A percentile compares a stretch with the other conserved stretches of the same genome.
Conservation (phyloP, 1,284 basidiomycete genomes). For the Apiotrichum veenhuisii region DNA sequence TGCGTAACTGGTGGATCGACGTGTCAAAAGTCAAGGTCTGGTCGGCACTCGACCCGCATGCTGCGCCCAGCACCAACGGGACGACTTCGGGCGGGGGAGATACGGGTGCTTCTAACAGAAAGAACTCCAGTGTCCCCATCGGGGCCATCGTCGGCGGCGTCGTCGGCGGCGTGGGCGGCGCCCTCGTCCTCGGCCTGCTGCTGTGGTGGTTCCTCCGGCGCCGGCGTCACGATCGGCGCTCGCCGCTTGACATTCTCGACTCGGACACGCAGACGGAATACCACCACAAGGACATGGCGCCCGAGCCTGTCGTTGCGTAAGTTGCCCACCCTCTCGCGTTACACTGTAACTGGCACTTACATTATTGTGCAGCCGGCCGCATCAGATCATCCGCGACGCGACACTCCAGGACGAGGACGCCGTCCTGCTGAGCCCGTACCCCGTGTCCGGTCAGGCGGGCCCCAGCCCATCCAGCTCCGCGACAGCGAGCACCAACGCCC, state of each 20-base stretch:
- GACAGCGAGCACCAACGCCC: not conserved
- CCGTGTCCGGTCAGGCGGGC: no score
- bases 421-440: not conserved
- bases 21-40: not conserved
- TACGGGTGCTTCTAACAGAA: no score
- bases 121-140: not conserved
- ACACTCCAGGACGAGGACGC: not conserved
- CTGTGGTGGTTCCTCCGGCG: not conserved
- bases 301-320: not conserved
- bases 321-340: not conserved
- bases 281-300: not conserved
- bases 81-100: not conserved
- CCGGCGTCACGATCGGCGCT: not conserved
- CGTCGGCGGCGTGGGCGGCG: not conserved
- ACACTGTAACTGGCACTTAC: no score
- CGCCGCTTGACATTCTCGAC: not conserved
- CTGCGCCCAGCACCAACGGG: not conserved
- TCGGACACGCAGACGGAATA: not conserved
- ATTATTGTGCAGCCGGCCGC: no score
- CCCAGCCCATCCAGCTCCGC: not conserved
- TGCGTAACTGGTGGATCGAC: constrained; percentile 2
- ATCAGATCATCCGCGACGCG: not conserved
- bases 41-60: not conserved
- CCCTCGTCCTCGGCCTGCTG: not conserved
- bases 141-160: not conserved